Evolutionary conservation across 176 grass and related monocot species (phyloP).

Genomic region (Aegilops longissima): DNA sequence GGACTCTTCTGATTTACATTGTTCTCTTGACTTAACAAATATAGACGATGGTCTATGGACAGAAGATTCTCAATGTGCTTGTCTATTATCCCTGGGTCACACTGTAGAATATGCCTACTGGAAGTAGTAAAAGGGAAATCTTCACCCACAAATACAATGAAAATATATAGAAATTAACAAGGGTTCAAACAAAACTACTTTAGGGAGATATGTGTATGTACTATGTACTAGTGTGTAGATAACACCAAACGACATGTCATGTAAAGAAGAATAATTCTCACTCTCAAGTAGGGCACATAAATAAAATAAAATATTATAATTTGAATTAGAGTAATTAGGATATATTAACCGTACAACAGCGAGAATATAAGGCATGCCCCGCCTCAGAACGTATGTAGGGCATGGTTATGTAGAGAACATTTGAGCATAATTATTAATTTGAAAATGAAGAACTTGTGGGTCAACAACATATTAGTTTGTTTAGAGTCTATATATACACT

Average conservation of each 20-base stretch:
- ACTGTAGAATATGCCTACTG: not conserved
- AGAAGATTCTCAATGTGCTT: constrained; percentile 9
- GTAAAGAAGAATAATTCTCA: not conserved
- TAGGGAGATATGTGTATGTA: not conserved
- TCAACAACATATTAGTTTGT: not conserved
- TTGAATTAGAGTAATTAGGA: not conserved
- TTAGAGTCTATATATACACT: not conserved
- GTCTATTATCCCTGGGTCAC: constrained; percentile 20
- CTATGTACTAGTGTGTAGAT: not conserved
- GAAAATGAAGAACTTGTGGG: not conserved
- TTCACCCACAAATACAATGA: not conserved
- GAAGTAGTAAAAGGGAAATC: not conserved
- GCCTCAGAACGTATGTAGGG: too few species aligned
- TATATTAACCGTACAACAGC: not conserved
- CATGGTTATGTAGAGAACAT: not conserved
- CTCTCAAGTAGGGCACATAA: not conserved
- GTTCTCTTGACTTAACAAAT: not conserved
- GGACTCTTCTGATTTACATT: not conserved
- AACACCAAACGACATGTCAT: not conserved
- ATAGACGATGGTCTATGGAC: not conserved
- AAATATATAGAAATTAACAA: not conserved
- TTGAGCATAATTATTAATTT: not conserved
- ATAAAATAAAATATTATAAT: not conserved
- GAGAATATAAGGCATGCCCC: not conserved
- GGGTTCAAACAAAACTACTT: not conserved